Base-by-base conservation (phyloP, 2,329 filamentous ascomycete genomes). In the Penicillium sp. region DNA sequence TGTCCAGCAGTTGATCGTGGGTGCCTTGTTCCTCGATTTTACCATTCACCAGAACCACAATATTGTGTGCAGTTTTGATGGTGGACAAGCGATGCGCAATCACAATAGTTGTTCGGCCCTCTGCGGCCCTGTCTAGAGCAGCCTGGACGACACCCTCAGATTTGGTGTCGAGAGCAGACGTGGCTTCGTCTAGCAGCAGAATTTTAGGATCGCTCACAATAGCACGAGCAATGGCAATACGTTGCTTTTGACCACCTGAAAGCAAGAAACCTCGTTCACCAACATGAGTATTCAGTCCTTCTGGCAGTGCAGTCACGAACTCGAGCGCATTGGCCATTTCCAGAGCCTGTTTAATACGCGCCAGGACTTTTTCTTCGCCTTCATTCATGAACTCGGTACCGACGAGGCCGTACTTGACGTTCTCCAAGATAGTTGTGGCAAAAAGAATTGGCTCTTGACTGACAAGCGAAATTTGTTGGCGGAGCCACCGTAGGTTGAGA, bases 1-100 rank as follows among this genome's bases (percentile, higher is more conserved):
- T 79, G 63, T 86, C 83, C 2, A 97, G 77, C 11, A 99, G 81
- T 14, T 88, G 81, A 58, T 93, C 84, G 69, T 97, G 94, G 0
- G 84, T 92, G 52, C 94, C 94, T 72, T 97, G 91, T 73, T 99
- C 94, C 12, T 96, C 81, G 59, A 99, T 95, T n/a, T 81, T 77
- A 12, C 94, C 94, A 59, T 86, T 76, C 4, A 86, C 82, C 87
- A 99, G 93, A 61, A 97, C 93, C 12, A 97, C 90, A 63, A 99
- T 99, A 66, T 96, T 97, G 72, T 97, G 89, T 0, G 93, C 93
- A 61, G 91, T 87, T 72, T 86, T 91, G 77, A 99, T 96, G 5
- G 94, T 99, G 0, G 91, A 96, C 8, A 99, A 80, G 63, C 93
- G 87, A 76, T 99, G 94, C 45, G 94, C 94, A 71, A 99, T 97